Evolutionary conservation across 2,329 filamentous ascomycete species (phyloP).

Genomic region (Nothomitra cinnamomea): DNA sequence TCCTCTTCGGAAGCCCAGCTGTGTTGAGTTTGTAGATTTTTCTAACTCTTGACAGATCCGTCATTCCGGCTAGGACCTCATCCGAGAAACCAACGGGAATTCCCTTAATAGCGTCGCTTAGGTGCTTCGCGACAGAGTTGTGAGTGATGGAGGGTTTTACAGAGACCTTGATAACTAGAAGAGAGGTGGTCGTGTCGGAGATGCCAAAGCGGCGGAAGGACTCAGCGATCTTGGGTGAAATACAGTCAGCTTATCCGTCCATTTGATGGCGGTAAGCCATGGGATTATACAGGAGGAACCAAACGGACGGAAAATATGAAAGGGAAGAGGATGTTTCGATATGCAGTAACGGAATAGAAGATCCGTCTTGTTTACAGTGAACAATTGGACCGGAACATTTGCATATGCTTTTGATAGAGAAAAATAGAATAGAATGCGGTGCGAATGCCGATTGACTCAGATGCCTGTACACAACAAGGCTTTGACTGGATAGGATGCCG

Average conservation of each 20-base stretch:
- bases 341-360: no score
- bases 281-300: not conserved
- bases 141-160: conserved; percentile 29
- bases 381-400: no score
- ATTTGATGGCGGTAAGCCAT: not conserved
- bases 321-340: no score
- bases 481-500: not conserved
- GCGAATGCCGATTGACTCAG: no score
- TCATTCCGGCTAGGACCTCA: conserved; percentile 36
- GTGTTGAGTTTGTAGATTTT: conserved; percentile 69
- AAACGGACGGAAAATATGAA: not conserved
- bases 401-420: not conserved
- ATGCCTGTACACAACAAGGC: not conserved
- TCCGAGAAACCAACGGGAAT: conserved; percentile 42
- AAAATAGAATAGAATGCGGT: no score
- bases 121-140: conserved; percentile 39
- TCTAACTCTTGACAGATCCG: conserved; percentile 52
- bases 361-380: no score
- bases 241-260: conserved; percentile 10
- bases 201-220: conserved; percentile 83
- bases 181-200: conserved; percentile 45
- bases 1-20: not conserved
- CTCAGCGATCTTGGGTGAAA: conserved; percentile 57
- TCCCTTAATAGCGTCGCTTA: conserved; percentile 45
- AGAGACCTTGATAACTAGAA: conserved; percentile 72